Evolutionary conservation across 179 eudicot genomes (phyloP), one percentile per base, ranked within the genome.

Genomic region (Silene vulgaris): DNA sequence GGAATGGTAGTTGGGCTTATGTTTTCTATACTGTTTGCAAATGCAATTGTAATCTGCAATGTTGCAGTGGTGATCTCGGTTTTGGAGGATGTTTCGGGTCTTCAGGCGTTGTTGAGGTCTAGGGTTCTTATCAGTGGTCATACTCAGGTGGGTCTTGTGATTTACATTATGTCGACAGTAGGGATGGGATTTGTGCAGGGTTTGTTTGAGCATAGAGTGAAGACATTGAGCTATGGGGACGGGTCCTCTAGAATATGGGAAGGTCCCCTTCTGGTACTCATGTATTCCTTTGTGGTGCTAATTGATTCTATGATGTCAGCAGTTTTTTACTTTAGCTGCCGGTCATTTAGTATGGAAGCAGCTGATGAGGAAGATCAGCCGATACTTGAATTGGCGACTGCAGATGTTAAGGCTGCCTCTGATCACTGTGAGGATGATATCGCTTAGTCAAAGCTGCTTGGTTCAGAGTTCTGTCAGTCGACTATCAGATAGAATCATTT

Each of bases 141-240:
- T 80, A 91, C 96, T 45, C 97, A 95, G 72, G 97, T 92, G 80
- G 99, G 99, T 79, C 89, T 95, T 26, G 72, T 90, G 84, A 90
- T 95, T 83, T 92, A 89, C 80, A 89, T 95, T 3, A 89, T 86
- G 21, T 92, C 97, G 3, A 95, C 99, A 0, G 85, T 92, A 23
- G 97, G 97, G 73, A 84, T 89, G 97, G 90, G 96, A 0, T 85
- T 89, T 74, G 89, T 90, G 77, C 97, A 94, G 77, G 98, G 92
- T 0, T 86, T 94, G 79, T 94, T 94, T 86, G 98, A 94, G 86
- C 98, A 94, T 80, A 84, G 97, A 69, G 98, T 94, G 79, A 92
- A 89, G 86, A 92, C 88, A 0, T 62, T 90, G 68, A 92, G 98
- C 80, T 88, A 92, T 75, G 96, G 91, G 68, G 98, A 90, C 69